phyloP scores from a whole-genome alignment of 2,329 filamentous ascomycete species.

The Diplocarpon rosae region DNA sequence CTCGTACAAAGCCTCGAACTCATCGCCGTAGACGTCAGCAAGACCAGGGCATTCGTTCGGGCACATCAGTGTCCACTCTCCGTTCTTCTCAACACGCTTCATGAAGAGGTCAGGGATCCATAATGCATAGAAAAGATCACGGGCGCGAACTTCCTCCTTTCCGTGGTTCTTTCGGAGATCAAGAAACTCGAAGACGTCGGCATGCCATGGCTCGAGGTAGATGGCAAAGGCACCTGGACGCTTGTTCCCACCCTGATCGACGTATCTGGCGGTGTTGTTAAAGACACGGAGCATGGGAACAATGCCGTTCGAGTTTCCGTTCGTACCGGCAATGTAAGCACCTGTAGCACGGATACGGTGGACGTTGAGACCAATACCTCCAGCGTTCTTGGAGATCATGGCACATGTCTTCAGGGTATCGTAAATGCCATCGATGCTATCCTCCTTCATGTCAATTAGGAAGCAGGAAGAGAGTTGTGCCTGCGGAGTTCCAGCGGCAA shows the following conservation, averaged over 20 bases:
- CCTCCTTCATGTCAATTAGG: constrained; percentile 98
- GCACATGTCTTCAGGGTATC: constrained; percentile 98
- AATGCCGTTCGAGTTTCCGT: constrained; percentile 94
- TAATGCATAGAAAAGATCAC: constrained; percentile 92
- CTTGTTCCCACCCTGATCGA: constrained; percentile 99
- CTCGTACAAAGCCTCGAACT: constrained; percentile 92
- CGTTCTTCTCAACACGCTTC: constrained; percentile 97
- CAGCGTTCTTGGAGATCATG: constrained; percentile 99
- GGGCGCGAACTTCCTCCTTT: constrained; percentile 94
- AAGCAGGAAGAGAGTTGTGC: constrained; percentile 96
- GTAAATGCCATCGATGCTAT: constrained; percentile 98
- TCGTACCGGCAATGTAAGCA: constrained; percentile 96
- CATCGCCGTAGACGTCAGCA: constrained; percentile 92
- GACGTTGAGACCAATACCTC: constrained; percentile 92
- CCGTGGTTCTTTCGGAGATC: constrained; percentile 99
- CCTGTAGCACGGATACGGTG: constrained; percentile 96
- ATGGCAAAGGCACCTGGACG: constrained; percentile 96
- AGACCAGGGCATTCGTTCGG: constrained; percentile 92
- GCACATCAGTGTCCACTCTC: constrained; percentile 96
- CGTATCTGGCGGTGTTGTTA: constrained; percentile 98
- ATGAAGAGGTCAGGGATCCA: constrained; percentile 99
- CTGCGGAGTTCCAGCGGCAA: constrained; percentile 93
- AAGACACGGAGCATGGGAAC: constrained; percentile 97
- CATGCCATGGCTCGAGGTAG: constrained; percentile 98
- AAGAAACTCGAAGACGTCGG: constrained; percentile 93